These are phyloP conservation scores for Fusarium solani-melongenae DNA, from an alignment of 2,329 filamentous ascomycete genomes.

Conservation along the genomic window DNA sequence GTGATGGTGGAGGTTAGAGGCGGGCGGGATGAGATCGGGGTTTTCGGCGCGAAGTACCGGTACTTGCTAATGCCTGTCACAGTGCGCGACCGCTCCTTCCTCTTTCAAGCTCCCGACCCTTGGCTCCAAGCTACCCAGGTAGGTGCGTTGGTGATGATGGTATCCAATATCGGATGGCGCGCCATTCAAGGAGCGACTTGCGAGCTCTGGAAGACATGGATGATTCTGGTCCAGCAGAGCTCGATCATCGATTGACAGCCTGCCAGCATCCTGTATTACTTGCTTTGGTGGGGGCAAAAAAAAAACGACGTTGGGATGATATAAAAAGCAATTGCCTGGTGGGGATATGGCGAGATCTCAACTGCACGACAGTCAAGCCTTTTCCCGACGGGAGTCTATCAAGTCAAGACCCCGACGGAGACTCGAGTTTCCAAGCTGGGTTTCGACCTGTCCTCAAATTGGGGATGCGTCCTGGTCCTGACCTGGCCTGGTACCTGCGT, in stretches of 20 bases:
- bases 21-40: slow-evolving; percentile 34
- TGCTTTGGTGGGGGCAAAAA: background rate
- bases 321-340: slow-evolving; percentile 7
- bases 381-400: background rate
- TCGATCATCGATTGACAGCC: background rate
- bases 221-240: background rate
- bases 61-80: slow-evolving; percentile 37
- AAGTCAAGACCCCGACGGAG: background rate
- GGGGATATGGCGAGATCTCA: slow-evolving; percentile 5
- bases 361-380: background rate
- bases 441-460: background rate
- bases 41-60: slow-evolving; percentile 36
- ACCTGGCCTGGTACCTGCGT: slow-evolving; percentile 29
- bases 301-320: background rate
- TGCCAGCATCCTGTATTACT: background rate
- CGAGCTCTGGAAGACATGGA: slow-evolving; percentile 24
- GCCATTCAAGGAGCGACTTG: slow-evolving; percentile 34
- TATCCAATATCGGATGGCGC: slow-evolving; percentile 20
- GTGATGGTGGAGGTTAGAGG: slow-evolving; percentile 27
- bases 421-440: background rate
- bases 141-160: background rate
- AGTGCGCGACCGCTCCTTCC: slow-evolving; percentile 35
- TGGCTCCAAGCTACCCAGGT: background rate
- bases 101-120: slow-evolving; percentile 21
- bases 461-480: background rate